Base-by-base conservation (phyloP, 331 rosid species). In the Saraca asoca region DNA sequence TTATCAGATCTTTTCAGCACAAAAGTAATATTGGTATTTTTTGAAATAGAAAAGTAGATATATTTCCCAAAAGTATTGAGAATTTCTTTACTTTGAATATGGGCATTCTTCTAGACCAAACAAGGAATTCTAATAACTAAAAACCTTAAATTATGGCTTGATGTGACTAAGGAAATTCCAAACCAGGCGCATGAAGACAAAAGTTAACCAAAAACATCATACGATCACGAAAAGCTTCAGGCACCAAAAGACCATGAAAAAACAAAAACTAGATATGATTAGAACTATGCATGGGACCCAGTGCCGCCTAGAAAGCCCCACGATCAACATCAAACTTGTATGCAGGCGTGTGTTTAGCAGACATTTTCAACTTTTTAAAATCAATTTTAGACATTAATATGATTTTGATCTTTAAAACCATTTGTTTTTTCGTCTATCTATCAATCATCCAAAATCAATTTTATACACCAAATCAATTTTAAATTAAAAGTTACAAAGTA, bases 271-370 rank as follows among this genome's bases (percentile, higher is more conserved):
- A 58, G 58, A 71, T 42, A 58, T 54, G 60, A 53, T 71, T 59
- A 49, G 55, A 55, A 60, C 69, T 61, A 53, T 20, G 37, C 58
- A 79, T 45, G 81, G 82, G 80, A 34, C 84, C 84, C 83, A 75
- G 79, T 57, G 19, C 15, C 54, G n/a, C 80, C 31, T 51, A 48
- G 57, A 66, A 61, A 72, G 31, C 45, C 70, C 80, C 56, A 24
- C 50, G 69, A 68, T 69, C 70, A 53, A 62, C 65, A 70, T 63
- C 71, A 80, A 75, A 73, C 12, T 39, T 3, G 1, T 24, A 24
- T 1, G n/a, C n/a, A n/a, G n/a, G n/a, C n/a, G 2, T 24, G 31
- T 24, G 31, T 24, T 24, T 24, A 3, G 31, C 3, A 24, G 31
- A 24, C 2, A 24, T 24, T 24, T 24, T 24, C 31, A 24, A 24